Percentiles rank a stretch among this genome's conserved stretches.
phyloP scores from a whole-genome alignment of 2,329 filamentous ascomycete genomes.

The Fonsecaea nubica region DNA sequence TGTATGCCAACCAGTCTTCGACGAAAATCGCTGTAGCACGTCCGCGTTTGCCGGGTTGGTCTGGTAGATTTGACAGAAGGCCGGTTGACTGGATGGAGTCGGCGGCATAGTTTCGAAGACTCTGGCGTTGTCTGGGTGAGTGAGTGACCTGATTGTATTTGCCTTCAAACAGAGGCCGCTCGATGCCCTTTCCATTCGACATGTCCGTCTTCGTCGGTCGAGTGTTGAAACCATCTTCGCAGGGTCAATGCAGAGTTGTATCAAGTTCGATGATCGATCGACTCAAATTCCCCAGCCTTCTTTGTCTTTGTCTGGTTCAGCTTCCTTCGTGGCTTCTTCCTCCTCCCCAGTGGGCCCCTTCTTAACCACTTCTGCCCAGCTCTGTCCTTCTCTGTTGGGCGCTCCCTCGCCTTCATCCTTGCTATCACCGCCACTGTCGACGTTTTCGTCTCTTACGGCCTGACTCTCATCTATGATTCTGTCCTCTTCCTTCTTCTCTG shows the following conservation, averaged over 20 bases:
- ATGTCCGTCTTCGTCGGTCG: background rate
- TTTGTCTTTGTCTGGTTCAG: constrained; percentile 7
- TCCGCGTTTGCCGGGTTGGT: no score
- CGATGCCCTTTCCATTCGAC: background rate
- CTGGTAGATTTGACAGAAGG: no score
- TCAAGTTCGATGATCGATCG: background rate
- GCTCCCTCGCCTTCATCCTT: background rate
- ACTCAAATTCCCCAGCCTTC: constrained; percentile 17
- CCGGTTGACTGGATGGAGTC: no score
- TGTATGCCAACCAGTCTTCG: no score
- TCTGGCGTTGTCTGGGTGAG: background rate
- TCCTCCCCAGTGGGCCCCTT: background rate
- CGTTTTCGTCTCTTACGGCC: constrained; percentile 31
- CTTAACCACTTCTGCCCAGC: background rate
- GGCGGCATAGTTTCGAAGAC: background rate
- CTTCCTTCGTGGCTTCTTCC: background rate
- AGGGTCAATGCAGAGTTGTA: background rate
- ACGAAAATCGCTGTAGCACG: no score
- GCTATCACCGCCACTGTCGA: background rate
- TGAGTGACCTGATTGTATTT: background rate
- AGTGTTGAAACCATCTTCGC: background rate
- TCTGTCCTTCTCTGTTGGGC: background rate
- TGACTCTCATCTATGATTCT: constrained; percentile 34
- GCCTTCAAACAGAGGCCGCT: background rate
- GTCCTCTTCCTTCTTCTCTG: constrained; percentile 31